Evolutionary conservation across 2,329 filamentous ascomycete genomes (phyloP).

Genomic region (Hymenoscyphus scutula): DNA sequence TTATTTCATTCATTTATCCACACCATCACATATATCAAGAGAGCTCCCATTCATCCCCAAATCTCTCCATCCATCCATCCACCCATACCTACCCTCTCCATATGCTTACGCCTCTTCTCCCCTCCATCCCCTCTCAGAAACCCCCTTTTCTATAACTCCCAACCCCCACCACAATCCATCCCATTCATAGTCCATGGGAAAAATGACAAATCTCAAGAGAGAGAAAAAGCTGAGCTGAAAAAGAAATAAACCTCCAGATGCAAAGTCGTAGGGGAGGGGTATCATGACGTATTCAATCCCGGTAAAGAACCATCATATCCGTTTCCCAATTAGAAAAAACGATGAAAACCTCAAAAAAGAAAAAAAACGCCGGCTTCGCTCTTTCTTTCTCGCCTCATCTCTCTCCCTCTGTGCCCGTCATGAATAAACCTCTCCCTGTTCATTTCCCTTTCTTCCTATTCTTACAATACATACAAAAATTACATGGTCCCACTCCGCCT

Average conservation of each 20-base stretch:
- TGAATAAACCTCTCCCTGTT: not conserved
- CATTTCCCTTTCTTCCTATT: not conserved
- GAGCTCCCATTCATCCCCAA: too few relatives aligned
- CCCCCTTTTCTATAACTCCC: not conserved
- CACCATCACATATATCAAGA: not conserved
- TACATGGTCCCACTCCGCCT: not conserved
- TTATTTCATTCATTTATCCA: constrained; percentile 1
- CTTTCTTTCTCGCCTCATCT: not conserved
- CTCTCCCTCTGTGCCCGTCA: not conserved
- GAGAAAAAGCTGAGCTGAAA: not conserved
- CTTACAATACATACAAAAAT: constrained; percentile 12
- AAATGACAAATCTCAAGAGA: not conserved
- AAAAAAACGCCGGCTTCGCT: not conserved
- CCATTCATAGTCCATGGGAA: too few relatives aligned
- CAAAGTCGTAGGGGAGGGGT: constrained; percentile 6
- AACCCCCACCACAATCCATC: not conserved
- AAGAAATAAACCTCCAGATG: constrained; percentile 3
- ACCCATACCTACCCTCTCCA: too few relatives aligned
- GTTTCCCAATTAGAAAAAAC: not conserved
- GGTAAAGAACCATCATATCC: constrained; percentile 13
- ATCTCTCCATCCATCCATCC: too few relatives aligned
- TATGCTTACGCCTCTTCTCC: too few relatives aligned
- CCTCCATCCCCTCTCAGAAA: too few relatives aligned
- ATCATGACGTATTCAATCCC: constrained; percentile 15
- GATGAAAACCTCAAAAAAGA: not conserved